Percentiles rank a stretch among this genome's conserved stretches.
phyloP scores from a whole-genome alignment of 176 grass and related monocot genomes.

The Puya raimondii region DNA sequence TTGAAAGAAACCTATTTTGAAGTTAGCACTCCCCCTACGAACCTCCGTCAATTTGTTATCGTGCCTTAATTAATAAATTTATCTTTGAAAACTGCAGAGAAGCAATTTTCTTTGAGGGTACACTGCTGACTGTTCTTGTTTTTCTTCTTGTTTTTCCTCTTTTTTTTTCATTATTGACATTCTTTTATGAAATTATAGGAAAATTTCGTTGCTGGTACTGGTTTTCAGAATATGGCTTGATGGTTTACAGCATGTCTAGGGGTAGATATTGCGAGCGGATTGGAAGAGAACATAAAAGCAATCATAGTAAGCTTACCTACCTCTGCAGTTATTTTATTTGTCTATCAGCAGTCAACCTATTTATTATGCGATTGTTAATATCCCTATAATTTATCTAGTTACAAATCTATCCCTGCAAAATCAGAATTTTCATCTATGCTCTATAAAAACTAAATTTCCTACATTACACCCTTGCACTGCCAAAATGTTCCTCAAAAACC shows the following conservation, averaged over 20 bases:
- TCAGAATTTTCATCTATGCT: too few species aligned
- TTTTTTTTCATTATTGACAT: background rate
- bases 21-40: too few species aligned
- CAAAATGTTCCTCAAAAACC: too few species aligned
- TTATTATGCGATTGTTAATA: background rate
- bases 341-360: background rate
- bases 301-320: slow-evolving; percentile 56
- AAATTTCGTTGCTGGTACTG: slow-evolving; percentile 85
- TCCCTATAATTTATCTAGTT: background rate
- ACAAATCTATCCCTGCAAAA: background rate
- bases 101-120: too few species aligned
- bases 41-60: too few species aligned
- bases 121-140: too few species aligned
- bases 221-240: slow-evolving; percentile 71
- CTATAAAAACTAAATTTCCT: too few species aligned
- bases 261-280: slow-evolving; percentile 93
- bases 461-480: too few species aligned
- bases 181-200: slow-evolving; percentile 43
- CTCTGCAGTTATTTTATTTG: background rate
- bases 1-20: too few species aligned
- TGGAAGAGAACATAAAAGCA: slow-evolving; percentile 98
- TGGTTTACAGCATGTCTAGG: slow-evolving; percentile 76
- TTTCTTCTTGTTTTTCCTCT: background rate
- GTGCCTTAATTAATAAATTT: too few species aligned
- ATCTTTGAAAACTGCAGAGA: too few species aligned